These are phyloP conservation scores for Stramenopiles sp. DNA, from an alignment of 352 stramenopile species.

Conservation along the genomic window DNA sequence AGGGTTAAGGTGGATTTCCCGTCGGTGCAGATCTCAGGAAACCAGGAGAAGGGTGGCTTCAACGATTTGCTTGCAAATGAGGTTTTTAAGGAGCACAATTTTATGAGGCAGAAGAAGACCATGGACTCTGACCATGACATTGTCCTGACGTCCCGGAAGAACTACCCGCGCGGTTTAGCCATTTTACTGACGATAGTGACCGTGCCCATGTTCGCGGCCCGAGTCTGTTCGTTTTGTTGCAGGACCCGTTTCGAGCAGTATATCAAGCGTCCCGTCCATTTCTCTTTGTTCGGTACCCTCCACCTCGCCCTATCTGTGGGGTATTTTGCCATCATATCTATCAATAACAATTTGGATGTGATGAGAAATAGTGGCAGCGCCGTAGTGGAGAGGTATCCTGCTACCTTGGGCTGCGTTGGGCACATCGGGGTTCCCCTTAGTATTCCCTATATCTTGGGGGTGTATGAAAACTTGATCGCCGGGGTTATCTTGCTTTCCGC, in stretches of 20 bases:
- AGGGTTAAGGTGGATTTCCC: slow-evolving; percentile 7
- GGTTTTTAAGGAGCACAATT: slow-evolving; percentile 4
- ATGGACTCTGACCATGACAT: slow-evolving; percentile 7
- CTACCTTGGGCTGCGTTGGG: not conserved
- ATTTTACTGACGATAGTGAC: slow-evolving; percentile 8
- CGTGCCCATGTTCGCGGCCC: slow-evolving; percentile 2
- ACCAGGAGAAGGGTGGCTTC: slow-evolving; percentile 3
- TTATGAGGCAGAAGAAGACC: slow-evolving; percentile 7
- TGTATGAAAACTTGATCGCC: not conserved
- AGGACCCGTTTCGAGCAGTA: slow-evolving; percentile 6
- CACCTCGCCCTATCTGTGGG: not conserved
- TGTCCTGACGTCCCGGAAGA: not conserved
- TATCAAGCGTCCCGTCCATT: slow-evolving; percentile 4
- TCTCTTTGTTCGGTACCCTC: slow-evolving; percentile 1
- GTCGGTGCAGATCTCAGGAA: slow-evolving; percentile 4
- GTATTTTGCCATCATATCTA: not conserved
- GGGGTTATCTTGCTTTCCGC: slow-evolving; percentile 4
- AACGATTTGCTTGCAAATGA: slow-evolving; percentile 6
- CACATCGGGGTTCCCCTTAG: not conserved
- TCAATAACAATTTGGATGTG: slow-evolving; percentile 7
- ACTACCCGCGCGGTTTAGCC: not conserved
- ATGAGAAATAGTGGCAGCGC: slow-evolving; percentile 1
- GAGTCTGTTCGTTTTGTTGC: slow-evolving; percentile 7
- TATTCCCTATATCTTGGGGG: slow-evolving; percentile 1
- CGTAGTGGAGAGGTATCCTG: slow-evolving; percentile 3